phyloP scores from a whole-genome alignment of 371 early-diverging fungal genomes.

The Haplosporangium sp. region DNA sequence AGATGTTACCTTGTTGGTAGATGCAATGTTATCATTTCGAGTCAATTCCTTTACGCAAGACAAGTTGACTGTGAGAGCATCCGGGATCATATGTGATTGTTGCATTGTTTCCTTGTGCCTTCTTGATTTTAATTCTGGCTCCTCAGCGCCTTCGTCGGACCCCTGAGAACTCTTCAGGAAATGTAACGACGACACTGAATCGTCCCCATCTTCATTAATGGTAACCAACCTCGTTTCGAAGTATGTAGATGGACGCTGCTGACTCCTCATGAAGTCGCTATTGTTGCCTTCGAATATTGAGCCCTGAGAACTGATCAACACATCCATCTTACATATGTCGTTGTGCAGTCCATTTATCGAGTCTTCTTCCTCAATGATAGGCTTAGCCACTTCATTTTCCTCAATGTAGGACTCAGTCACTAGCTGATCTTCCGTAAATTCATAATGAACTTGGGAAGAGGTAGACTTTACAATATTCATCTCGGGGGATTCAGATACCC shows the following conservation, averaged over 20 bases:
- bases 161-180: constrained; percentile 28
- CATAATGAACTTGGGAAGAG: constrained; percentile 3
- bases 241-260: not conserved
- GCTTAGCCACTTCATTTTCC: not conserved
- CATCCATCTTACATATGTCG: constrained; percentile 16
- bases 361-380: constrained; percentile 16
- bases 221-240: not conserved
- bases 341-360: constrained; percentile 30
- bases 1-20: not conserved
- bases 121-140: not conserved
- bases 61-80: not conserved
- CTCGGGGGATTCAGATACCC: not conserved
- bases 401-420: no score
- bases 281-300: constrained; percentile 11
- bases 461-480: constrained; percentile 10
- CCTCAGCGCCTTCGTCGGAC: constrained; percentile 14
- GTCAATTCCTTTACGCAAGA: not conserved
- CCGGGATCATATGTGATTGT: not conserved
- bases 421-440: no score
- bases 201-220: not conserved
- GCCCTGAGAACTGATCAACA: constrained; percentile 21
- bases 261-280: constrained; percentile 7
- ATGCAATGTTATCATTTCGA: not conserved
- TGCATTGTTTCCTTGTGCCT: not conserved
- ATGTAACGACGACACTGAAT: not conserved